A percentile compares a stretch with the other conserved stretches of the same genome.
Evolutionary conservation across 192 early-diverging fungal genomes (phyloP).

Genomic region (Rhizophagus clarus): DNA sequence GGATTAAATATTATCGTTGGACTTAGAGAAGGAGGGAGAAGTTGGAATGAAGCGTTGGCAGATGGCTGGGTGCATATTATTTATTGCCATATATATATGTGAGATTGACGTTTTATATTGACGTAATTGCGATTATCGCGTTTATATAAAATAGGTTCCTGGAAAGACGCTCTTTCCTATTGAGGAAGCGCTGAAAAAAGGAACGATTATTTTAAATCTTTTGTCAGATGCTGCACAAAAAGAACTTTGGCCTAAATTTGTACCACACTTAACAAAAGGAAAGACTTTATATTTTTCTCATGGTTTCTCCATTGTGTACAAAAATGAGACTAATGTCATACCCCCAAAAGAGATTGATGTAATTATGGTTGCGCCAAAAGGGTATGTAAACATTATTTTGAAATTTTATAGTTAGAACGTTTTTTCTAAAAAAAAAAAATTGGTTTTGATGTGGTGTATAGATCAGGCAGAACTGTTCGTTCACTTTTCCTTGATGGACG

Average conservation of each 20-base stretch:
- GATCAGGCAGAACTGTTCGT: conserved; percentile 93
- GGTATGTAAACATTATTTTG: conserved; percentile 23
- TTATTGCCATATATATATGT: neutral
- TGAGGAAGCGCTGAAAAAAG: conserved; percentile 87
- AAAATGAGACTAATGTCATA: conserved; percentile 86
- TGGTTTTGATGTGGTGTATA: conserved; percentile 29
- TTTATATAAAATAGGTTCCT: conserved; percentile 51
- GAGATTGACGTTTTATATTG: neutral
- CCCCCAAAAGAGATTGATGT: conserved; percentile 95
- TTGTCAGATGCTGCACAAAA: conserved; percentile 96
- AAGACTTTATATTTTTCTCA: conserved; percentile 99
- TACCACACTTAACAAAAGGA: conserved; percentile 88
- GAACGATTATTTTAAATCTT: conserved; percentile 91
- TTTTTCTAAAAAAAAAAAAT: neutral
- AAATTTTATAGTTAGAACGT: neutral
- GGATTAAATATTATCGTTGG: conserved; percentile 96
- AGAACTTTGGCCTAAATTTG: conserved; percentile 85
- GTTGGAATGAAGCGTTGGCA: conserved; percentile 87
- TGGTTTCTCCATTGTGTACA: conserved; percentile 94
- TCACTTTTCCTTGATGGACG: conserved; percentile 95
- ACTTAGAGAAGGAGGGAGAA: conserved; percentile 84
- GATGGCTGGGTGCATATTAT: conserved; percentile 78
- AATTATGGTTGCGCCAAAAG: conserved; percentile 95
- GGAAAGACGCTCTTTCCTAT: conserved; percentile 95
- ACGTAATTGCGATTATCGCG: neutral